phyloP scores from a whole-genome alignment of 495 filamentous ascomycete genomes.

The Aspergillus wentii region DNA sequence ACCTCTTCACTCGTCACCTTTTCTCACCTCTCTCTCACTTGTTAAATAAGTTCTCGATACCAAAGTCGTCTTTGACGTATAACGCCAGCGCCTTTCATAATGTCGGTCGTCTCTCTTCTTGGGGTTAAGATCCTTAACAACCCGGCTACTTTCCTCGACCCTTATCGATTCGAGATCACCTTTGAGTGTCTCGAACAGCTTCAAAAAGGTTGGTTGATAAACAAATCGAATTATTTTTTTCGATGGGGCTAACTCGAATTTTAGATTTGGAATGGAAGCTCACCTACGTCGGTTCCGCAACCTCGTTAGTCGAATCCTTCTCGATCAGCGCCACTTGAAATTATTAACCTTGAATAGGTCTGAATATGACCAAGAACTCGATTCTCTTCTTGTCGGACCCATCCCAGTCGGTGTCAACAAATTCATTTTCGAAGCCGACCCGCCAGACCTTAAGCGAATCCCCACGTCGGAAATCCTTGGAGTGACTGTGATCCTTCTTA shows the following conservation, averaged over 20 bases:
- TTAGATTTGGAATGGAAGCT: slow-evolving; percentile 98
- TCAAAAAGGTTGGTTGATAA: slow-evolving; percentile 95
- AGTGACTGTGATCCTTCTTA: slow-evolving; percentile 94
- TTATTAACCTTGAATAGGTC: slow-evolving; percentile 53
- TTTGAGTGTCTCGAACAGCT: slow-evolving; percentile 94
- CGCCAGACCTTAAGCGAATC: slow-evolving; percentile 83
- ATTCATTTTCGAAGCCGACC: slow-evolving; percentile 94
- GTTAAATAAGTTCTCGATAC: background rate
- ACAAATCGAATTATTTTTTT: slow-evolving; percentile 3
- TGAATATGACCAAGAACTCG: slow-evolving; percentile 96
- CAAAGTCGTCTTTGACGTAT: background rate
- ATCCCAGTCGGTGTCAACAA: slow-evolving; percentile 97
- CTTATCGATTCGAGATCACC: slow-evolving; percentile 96
- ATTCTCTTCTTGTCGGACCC: slow-evolving; percentile 91
- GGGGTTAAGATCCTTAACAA: slow-evolving; percentile 96
- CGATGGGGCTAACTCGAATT: background rate
- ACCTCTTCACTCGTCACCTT: background rate
- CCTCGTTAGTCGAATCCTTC: slow-evolving; percentile 65
- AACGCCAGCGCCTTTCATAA: slow-evolving; percentile 39
- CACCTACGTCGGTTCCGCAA: slow-evolving; percentile 97
- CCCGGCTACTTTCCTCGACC: slow-evolving; percentile 80
- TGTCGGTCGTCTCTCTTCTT: slow-evolving; percentile 95
- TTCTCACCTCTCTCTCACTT: background rate
- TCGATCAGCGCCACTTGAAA: too few species aligned
- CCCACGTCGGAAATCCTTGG: slow-evolving; percentile 92